Conservation (phyloP, 1,284 basidiomycete genomes). For the Hemileia vastatrix region DNA sequence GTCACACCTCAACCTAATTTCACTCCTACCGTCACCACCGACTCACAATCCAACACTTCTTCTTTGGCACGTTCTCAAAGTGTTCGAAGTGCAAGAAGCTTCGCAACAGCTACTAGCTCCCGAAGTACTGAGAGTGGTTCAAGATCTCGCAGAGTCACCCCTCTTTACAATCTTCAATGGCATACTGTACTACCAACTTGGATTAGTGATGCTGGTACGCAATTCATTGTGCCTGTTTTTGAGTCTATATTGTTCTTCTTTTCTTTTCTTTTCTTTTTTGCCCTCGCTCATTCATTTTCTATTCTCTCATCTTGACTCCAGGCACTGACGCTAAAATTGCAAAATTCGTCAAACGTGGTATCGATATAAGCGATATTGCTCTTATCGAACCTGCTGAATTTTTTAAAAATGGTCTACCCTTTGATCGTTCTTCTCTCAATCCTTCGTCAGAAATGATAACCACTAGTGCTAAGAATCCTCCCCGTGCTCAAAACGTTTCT, state of each 20-base stretch:
- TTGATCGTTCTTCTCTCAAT: conserved; percentile 64
- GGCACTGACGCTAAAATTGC: conserved; percentile 92
- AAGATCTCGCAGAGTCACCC: conserved; percentile 66
- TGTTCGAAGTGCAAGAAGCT: conserved; percentile 45
- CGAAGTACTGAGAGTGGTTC: conserved; percentile 51
- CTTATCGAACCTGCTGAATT: conserved; percentile 36
- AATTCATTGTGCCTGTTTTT: neutral
- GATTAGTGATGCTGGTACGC: conserved; percentile 60
- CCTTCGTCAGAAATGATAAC: conserved; percentile 40
- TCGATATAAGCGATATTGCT: conserved; percentile 45
- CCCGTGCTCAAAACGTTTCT: conserved; percentile 23
- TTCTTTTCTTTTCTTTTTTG: too few species aligned
- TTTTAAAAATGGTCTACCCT: too few species aligned
- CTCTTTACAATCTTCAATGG: conserved; percentile 82
- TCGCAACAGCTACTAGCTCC: conserved; percentile 50
- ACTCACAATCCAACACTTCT: neutral
- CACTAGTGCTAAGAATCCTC: conserved; percentile 11
- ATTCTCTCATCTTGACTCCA: conserved; percentile 35
- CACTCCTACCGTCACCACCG: neutral
- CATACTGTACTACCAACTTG: conserved; percentile 88
- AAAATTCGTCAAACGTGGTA: conserved; percentile 69
- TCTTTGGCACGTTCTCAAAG: conserved; percentile 39
- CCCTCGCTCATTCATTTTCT: neutral
- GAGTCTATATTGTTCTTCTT: neutral
- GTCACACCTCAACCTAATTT: neutral